Evolutionary conservation across 306 rosid species (phyloP), one percentile per base, ranked within the genome.

Genomic region (Sicyos edulis): DNA sequence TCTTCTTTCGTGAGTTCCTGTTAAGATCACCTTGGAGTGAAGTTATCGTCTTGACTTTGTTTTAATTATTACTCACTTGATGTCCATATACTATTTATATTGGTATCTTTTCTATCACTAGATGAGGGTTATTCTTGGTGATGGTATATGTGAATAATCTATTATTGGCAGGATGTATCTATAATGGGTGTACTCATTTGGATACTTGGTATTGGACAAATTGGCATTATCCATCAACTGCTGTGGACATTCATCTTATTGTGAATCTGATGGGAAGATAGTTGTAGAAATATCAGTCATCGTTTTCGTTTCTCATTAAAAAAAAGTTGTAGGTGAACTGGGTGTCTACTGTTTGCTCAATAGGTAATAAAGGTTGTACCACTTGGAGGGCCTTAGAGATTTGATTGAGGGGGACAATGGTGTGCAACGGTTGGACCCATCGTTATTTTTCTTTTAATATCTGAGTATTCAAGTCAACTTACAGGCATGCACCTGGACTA

Each of bases 111-210:
- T 32, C 20, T 29, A 2, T 61, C 32, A 7, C 45, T 7, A 61
- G 7, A 59, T 7, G 42, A 26, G 67, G 64, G 37, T 57, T 58
- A 24, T 22, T 24, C 42, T 14, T 58, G 40, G 42, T 58, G 40
- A 58, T 58, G 64, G 47, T 32, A 16, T 21, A 61, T 61, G 47
- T 61, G 45, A 61, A 61, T 32, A 61, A 32, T 61, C 13, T 61
- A 61, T 61, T 29, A 44, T 61, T 61, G 11, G 21, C 6, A 1
- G 15, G 32, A 58, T 58, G n/a, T 58, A 32, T 60, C n/a, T 60
- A 26, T 14, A 12, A 21, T 9, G 60, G 40, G n/a, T n/a, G 66
- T 60, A 60, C 45, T 60, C 8, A 60, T 29, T 15, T 29, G 20
- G 20, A 60, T 29, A 16, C 56, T 29, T 60, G 66, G 66, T 29